Conservation (phyloP, 2,329 filamentous ascomycete species). For the Pestalotiopsis sp. region DNA sequence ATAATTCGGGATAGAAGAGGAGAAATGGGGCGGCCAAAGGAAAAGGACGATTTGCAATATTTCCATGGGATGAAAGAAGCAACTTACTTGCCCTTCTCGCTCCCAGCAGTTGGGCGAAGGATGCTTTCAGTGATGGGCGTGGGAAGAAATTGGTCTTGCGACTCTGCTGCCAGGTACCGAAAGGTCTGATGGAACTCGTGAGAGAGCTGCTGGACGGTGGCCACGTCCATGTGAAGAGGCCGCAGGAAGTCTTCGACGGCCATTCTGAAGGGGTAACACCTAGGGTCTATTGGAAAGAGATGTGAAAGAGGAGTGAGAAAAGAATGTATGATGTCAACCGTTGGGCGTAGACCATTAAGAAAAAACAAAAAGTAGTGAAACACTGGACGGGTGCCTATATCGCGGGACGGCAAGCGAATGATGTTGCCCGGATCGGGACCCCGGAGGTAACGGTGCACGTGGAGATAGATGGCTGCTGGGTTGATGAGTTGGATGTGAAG, state of each 20-base stretch:
- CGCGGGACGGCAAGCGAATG: not conserved
- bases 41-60: not conserved
- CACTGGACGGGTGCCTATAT: not conserved
- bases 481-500: not conserved
- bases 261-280: conserved; percentile 13
- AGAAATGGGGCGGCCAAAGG: not conserved
- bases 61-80: not conserved
- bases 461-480: not conserved
- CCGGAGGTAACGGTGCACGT: not conserved
- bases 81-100: conserved; percentile 52
- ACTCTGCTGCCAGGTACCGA: conserved; percentile 52
- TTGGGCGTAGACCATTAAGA: not conserved
- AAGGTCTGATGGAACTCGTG: conserved; percentile 51
- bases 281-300: not conserved
- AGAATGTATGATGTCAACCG: not conserved
- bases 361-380: not conserved
- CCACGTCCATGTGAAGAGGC: conserved; percentile 52
- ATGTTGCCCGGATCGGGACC: not conserved
- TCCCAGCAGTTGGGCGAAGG: conserved; percentile 47
- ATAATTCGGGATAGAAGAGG: not conserved
- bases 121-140: conserved; percentile 65
- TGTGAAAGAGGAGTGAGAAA: not conserved
- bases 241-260: conserved; percentile 49
- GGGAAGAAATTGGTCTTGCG: conserved; percentile 58
- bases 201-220: conserved; percentile 50